Base-by-base conservation (phyloP, 306 rosid genomes). In the Lathyrus aphaca region DNA sequence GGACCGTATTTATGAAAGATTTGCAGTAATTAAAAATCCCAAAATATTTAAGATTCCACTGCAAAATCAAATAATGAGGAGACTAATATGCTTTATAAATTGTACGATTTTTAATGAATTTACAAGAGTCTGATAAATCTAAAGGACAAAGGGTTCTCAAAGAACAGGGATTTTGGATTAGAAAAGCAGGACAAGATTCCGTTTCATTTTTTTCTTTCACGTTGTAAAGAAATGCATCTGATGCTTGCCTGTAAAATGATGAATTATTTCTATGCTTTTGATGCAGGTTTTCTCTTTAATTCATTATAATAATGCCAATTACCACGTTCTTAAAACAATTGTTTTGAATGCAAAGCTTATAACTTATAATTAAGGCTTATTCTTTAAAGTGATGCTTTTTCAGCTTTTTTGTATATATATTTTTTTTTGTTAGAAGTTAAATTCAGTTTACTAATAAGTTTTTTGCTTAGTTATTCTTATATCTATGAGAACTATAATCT, bases 141-240 rank as follows among this genome's bases (percentile, higher is more conserved):
- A 6, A 60, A 54, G 66, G 39, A n/a, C 59, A 42, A 17, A 53
- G 49, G 30, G 45, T 60, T 19, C 19, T 11, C 48, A 17, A 10
- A 10, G 57, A 74, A 35, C 15, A 74, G 39, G 64, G 64, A 60
- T 53, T 35, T 50, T 73, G 71, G 39, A 58, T 38, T 62, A 44
- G 44, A 25, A 78, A 76, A 61, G 73, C 68, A 42, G 49, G 54
- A 67, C 80, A 78, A 76, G 70, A 76, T 81, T 68, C 82, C 67
- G 75, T 50, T 78, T 73, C 44, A 39, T 75, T 76, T 72, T 72
- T 39, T 49, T 40, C 67, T 78, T 77, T 74, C 42, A 64, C 35
- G 76, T 77, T 78, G 83, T 79, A 82, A 85, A 83, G 84, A 79
- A 81, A 71, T 81, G 85, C 81, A 69, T 65, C 44, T 45, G 81